Evolutionary conservation across 805 yeast genomes (phyloP).

Genomic region (Candida mattraensis): DNA sequence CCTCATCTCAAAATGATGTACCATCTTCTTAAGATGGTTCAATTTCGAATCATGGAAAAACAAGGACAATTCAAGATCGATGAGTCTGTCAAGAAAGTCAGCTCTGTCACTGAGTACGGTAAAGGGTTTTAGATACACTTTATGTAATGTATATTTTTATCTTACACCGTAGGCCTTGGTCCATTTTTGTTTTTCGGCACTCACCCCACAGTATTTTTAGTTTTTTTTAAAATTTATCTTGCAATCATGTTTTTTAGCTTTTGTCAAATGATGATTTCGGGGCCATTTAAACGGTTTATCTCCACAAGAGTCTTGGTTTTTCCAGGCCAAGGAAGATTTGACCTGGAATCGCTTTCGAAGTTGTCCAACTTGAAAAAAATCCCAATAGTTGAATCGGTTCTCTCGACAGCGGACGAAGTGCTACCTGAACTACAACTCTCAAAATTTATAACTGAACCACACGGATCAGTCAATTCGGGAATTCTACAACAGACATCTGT

Average conservation of each 20-base stretch:
- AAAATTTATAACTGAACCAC: constrained; percentile 19
- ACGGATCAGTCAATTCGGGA: background rate
- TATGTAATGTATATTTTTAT: too few relatives aligned
- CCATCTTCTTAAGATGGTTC: constrained; percentile 55
- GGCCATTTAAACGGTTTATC: constrained; percentile 1
- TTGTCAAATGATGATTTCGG: background rate
- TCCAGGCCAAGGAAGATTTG: constrained; percentile 36
- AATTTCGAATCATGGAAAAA: constrained; percentile 57
- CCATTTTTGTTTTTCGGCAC: too few relatives aligned
- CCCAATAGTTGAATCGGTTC: constrained; percentile 12
- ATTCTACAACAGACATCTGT: constrained; percentile 26
- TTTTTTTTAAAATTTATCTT: background rate
- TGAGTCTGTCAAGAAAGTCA: constrained; percentile 12
- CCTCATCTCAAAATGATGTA: constrained; percentile 62
- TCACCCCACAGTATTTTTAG: too few relatives aligned
- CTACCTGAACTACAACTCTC: constrained; percentile 23
- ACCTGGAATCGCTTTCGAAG: constrained; percentile 10
- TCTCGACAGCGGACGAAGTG: constrained; percentile 21
- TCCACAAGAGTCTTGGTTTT: constrained; percentile 21
- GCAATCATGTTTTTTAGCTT: too few relatives aligned
- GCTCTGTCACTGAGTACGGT: constrained; percentile 19
- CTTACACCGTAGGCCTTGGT: too few relatives aligned
- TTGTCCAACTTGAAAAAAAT: constrained; percentile 11
- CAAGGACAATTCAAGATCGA: constrained; percentile 41
- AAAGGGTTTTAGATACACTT: constrained; percentile 18